phyloP scores from a whole-genome alignment of 2,329 filamentous ascomycete species.

The Trichoderma hamatum region DNA sequence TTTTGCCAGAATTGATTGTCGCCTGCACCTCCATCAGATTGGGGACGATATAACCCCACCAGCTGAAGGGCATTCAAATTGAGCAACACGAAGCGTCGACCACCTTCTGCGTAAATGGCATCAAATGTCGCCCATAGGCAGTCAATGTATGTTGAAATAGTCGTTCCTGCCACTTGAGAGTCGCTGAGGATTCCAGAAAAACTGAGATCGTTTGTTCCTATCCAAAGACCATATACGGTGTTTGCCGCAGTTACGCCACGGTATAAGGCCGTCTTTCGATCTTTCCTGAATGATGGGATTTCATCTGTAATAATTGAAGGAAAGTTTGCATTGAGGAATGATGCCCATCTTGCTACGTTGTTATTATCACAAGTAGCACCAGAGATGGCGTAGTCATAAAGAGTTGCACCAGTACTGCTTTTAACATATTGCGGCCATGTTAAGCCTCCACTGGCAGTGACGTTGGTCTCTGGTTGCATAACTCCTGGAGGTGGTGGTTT shows the following conservation, averaged over 20 bases:
- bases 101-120: constrained; percentile 65
- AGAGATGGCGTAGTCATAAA: constrained; percentile 71
- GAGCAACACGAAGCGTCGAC: constrained; percentile 70
- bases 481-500: constrained; percentile 9
- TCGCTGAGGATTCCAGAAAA: constrained; percentile 67
- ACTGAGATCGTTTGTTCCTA: constrained; percentile 80
- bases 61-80: constrained; percentile 69
- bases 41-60: constrained; percentile 62
- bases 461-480: neutral
- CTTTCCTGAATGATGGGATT: constrained; percentile 59
- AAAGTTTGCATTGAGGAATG: constrained; percentile 55
- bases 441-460: constrained; percentile 65
- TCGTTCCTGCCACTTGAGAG: constrained; percentile 60
- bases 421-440: constrained; percentile 72
- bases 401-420: constrained; percentile 57
- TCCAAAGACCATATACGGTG: constrained; percentile 77
- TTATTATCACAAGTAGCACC: constrained; percentile 74
- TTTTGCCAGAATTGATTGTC: constrained; percentile 48
- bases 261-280: constrained; percentile 47
- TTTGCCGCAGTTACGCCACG: constrained; percentile 52
- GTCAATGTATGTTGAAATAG: constrained; percentile 65
- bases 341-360: constrained; percentile 58
- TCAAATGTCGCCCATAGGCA: constrained; percentile 69
- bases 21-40: constrained; percentile 18
- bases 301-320: constrained; percentile 66